Base-by-base conservation (phyloP, 2,329 filamentous ascomycete species). In the Aspergillus felis region DNA sequence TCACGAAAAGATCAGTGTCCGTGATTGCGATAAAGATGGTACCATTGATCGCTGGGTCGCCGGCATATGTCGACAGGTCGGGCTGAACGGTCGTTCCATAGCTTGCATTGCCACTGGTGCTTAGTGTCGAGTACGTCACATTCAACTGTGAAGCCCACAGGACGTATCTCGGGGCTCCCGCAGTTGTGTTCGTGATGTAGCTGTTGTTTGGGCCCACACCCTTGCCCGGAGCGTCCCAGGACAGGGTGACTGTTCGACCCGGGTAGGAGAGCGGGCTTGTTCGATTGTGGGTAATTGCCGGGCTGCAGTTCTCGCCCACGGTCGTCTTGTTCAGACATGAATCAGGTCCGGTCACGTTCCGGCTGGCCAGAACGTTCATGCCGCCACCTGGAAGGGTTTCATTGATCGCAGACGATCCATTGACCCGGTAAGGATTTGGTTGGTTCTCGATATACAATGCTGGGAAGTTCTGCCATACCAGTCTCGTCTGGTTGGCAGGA, bases 401-500 rank as follows among this genome's bases (percentile, higher is more conserved):
- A 64, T 86, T 87, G 63, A 78, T 79, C 1, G 79, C 82, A 60
- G 84, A 74, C 3, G 87, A 84, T 14, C 84, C 84, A 55, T 89
- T 84, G 69, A 86, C 78, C 27, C 87, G 84, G 58, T 85, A 85
- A 24, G 87, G 82, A 73, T 92, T 93, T 2, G 90, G 87, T 70
- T 93, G 87, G 76, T 93, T 92, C 29, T 88, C 77, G 51, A 94
- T 80, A 64, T 82, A 79, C 17, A 94, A 76, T 0, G 83, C 81
- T 0, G 90, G 91, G 77, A 90, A 92, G 78, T 95, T 95, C 71
- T 93, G 88, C 90, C 91, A 95, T 25, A 86, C 82, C 29, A 95
- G 79, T 6, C 89, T 85, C 1, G 89, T 93, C 64, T 87, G 86
- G 70, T 88, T 85, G 47, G 75, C 76, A 0, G 91, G 90, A 72